Base-by-base conservation (phyloP, 140 eudicot species). In the Oenanthe javanica region DNA sequence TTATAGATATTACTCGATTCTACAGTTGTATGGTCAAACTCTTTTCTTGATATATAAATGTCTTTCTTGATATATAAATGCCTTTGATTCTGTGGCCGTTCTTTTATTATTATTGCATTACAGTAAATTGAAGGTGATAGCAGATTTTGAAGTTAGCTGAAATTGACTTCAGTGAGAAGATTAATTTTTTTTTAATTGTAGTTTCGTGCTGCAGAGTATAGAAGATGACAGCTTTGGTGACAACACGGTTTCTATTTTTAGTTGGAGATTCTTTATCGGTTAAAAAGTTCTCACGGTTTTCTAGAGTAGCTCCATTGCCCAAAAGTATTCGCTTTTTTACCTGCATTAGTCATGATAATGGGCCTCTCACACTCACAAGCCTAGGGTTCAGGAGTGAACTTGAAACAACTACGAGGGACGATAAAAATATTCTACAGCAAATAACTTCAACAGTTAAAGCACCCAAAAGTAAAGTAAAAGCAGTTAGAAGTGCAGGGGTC, bases 361-460 rank as follows among this genome's bases (percentile, higher is more conserved):
- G 87, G 61, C 90, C 96, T 5, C 88, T 94, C 78, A 89, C 98
- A 21, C 85, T 94, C 38, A 77, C 84, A 82, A 87, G 91, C 80
- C 87, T 94, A 6, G 98, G 97, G 50, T 90, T 90, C 63, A 86
- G 82, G 82, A 76, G 81, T 21, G 83, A 79, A 77, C 51, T 59
- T 55, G 82, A 74, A 78, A 80, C 89, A 50, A 52, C 61, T 21
- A 75, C 80, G 46, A 87, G 52, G 66, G 82, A 71, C 64, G 89
- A 86, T 78, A 81, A 80, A 75, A 74, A 83, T 84, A 84, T 84
- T 72, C 83, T 86, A 54, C 82, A 74, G 79, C 85, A 72, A 38
- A 84, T 77, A 61, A 81, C 80, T 81, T 81, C 96, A 36, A 73
- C 90, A 10, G 72, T 59, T 67, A 86, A 88, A 83, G 78, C 64